Percentiles rank a stretch among this genome's conserved stretches.
Evolutionary conservation across 164 flowering plant genomes (phyloP).

Genomic region (Stephania cephalantha): DNA sequence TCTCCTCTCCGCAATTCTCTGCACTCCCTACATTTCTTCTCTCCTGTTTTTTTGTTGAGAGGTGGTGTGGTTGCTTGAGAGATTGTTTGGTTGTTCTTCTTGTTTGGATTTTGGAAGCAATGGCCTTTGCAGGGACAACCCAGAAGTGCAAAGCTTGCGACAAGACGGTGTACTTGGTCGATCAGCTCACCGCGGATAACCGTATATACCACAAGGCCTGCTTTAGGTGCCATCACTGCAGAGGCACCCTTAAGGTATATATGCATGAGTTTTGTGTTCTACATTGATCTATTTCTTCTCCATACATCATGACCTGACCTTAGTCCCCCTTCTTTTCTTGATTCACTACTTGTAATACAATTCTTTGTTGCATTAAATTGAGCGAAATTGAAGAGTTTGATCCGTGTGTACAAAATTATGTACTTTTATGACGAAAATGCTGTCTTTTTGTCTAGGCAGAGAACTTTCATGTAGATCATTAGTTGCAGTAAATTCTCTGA

Average conservation of each 20-base stretch:
- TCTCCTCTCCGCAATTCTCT: constrained; percentile 27
- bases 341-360: not conserved
- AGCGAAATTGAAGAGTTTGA: too few relatives aligned
- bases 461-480: too few relatives aligned
- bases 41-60: constrained; percentile 9
- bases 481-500: not conserved
- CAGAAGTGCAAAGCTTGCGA: constrained; percentile 88
- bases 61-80: not conserved
- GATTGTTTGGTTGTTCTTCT: not conserved
- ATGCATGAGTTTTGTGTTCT: too few relatives aligned
- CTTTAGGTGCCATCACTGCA: constrained; percentile 89
- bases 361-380: not conserved
- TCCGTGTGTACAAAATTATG: not conserved
- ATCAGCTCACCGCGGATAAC: constrained; percentile 70
- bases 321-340: not conserved
- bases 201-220: constrained; percentile 79
- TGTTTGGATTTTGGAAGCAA: constrained; percentile 16
- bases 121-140: constrained; percentile 92
- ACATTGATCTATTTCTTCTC: constrained; percentile 9
- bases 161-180: constrained; percentile 83
- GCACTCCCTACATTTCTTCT: constrained; percentile 17
- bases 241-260: constrained; percentile 68
- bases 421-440: not conserved
- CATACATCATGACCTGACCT: too few relatives aligned
- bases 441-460: not conserved